A percentile compares a stretch with the other conserved stretches of the same genome.
phyloP scores from a whole-genome alignment of 306 rosid species.

The Lupinus albus region DNA sequence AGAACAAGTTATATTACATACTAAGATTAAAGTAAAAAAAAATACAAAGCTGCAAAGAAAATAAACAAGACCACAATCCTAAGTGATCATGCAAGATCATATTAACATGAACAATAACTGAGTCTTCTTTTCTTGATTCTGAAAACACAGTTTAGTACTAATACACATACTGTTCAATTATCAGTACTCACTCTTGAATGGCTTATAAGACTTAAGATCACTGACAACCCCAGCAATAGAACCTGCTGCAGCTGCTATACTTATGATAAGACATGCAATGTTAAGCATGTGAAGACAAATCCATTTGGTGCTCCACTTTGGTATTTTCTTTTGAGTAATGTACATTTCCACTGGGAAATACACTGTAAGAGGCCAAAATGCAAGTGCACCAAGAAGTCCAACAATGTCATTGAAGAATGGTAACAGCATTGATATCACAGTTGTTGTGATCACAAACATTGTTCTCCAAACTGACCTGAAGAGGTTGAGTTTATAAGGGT shows the following conservation, averaged over 20 bases:
- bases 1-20: constrained; percentile 11
- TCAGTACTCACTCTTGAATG: constrained; percentile 55
- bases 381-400: constrained; percentile 79
- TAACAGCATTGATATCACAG: constrained; percentile 66
- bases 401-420: constrained; percentile 77
- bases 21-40: constrained; percentile 1
- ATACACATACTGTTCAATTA: neutral
- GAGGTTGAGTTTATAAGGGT: constrained; percentile 56
- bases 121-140: constrained; percentile 17
- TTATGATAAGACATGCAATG: constrained; percentile 58
- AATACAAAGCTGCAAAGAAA: neutral
- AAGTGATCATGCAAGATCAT: constrained; percentile 1
- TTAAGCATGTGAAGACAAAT: constrained; percentile 66
- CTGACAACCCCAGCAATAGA: constrained; percentile 60
- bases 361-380: constrained; percentile 79
- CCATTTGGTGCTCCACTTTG: constrained; percentile 74
- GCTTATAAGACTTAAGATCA: constrained; percentile 62
- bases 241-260: constrained; percentile 69
- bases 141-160: neutral
- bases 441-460: constrained; percentile 52
- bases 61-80: constrained; percentile 11
- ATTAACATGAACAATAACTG: constrained; percentile 30
- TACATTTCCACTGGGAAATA: constrained; percentile 87
- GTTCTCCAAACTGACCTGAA: constrained; percentile 73
- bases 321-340: constrained; percentile 62